These are phyloP conservation scores for Trichoderma atrobrunneum DNA, from an alignment of 2,329 filamentous ascomycete genomes.

Conservation along the genomic window DNA sequence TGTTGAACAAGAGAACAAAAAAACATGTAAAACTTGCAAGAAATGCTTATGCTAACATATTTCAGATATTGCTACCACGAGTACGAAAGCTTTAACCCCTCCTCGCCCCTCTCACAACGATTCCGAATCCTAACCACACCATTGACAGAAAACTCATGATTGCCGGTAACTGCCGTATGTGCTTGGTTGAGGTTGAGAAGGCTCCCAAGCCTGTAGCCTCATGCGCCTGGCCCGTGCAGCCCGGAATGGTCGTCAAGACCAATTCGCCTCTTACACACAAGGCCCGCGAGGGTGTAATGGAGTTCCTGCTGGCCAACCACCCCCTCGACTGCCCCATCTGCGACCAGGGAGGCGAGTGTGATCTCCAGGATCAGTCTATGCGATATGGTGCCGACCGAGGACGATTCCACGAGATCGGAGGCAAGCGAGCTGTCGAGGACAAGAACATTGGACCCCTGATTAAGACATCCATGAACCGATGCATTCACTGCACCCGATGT, in stretches of 20 bases:
- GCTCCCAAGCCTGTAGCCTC: conserved; percentile 97
- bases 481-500: conserved; percentile 98
- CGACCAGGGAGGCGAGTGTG: conserved; percentile 98
- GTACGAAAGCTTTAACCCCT: conserved; percentile 49
- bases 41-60: conserved; percentile 27
- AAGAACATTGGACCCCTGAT: conserved; percentile 98
- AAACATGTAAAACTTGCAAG: not conserved
- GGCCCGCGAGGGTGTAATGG: conserved; percentile 97
- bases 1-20: not conserved
- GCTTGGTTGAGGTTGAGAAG: conserved; percentile 94
- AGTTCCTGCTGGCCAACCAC: conserved; percentile 95
- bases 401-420: conserved; percentile 90
- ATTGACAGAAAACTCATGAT: conserved; percentile 85
- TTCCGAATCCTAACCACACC: conserved; percentile 35
- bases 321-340: conserved; percentile 96
- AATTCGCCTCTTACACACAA: conserved; percentile 96
- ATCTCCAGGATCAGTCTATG: conserved; percentile 99
- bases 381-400: conserved; percentile 94
- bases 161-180: conserved; percentile 99
- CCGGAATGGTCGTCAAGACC: conserved; percentile 98
- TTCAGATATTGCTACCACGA: conserved; percentile 97
- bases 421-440: conserved; percentile 97
- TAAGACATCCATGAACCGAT: conserved; percentile 99
- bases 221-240: conserved; percentile 97
- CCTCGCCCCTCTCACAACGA: conserved; percentile 19